phyloP scores from a whole-genome alignment of 2,329 filamentous ascomycete species.

The Talaromyces sp. region DNA sequence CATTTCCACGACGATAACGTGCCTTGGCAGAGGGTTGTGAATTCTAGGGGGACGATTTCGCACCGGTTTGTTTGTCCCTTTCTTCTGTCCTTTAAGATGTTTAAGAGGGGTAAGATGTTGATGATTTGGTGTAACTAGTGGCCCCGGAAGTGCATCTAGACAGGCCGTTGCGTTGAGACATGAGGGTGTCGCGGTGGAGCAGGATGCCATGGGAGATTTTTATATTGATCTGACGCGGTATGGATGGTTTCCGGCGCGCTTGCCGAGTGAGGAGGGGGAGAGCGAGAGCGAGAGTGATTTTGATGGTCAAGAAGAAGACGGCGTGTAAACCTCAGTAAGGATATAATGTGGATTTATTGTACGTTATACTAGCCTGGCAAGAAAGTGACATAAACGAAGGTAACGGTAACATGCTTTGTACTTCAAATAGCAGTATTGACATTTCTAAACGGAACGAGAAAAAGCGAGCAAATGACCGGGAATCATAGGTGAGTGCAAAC shows the following conservation, averaged over 20 bases:
- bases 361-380: not conserved
- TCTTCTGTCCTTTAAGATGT: not conserved
- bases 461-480: not conserved
- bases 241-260: conserved; percentile 50
- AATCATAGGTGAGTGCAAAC: not conserved
- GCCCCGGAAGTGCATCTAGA: conserved; percentile 41
- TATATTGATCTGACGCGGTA: conserved; percentile 42
- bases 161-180: conserved; percentile 41
- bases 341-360: not conserved
- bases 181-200: conserved; percentile 43
- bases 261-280: conserved; percentile 45
- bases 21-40: conserved; percentile 93
- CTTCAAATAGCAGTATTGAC: conserved; percentile 2
- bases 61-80: conserved; percentile 60
- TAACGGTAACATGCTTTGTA: conserved; percentile 5
- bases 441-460: not conserved
- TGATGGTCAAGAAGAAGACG: not conserved
- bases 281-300: not conserved
- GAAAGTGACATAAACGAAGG: not conserved
- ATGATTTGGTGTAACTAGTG: conserved; percentile 26
- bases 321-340: not conserved
- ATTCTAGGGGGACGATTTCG: conserved; percentile 80
- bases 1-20: conserved; percentile 73
- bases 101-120: not conserved
- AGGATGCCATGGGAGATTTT: conserved; percentile 44